Evolutionary conservation across 352 stramenopile genomes (phyloP).

Genomic region (Paralagenidium karlingii): DNA sequence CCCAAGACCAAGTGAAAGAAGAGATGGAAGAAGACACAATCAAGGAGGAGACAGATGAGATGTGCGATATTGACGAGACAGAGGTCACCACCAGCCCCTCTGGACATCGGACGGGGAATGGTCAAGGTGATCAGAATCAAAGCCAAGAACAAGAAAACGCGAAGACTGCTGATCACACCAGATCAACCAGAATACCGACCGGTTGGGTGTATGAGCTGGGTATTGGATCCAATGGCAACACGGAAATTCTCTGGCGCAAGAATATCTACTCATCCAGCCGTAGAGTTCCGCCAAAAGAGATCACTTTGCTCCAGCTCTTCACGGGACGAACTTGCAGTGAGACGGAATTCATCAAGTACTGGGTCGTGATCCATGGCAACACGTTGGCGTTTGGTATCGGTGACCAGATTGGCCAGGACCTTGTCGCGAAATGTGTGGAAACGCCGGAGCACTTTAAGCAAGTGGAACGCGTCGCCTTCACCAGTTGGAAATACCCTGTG

Average conservation of each 20-base stretch:
- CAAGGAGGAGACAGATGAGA: too few relatives aligned
- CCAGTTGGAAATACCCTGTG: conserved; percentile 48
- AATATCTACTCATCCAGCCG: background rate
- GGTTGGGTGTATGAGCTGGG: conserved; percentile 49
- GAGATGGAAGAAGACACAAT: too few relatives aligned
- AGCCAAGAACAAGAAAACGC: conserved; percentile 4
- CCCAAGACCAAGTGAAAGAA: too few relatives aligned
- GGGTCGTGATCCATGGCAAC: conserved; percentile 34
- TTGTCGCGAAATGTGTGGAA: conserved; percentile 36
- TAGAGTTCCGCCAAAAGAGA: conserved; percentile 13
- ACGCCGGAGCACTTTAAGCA: conserved; percentile 7
- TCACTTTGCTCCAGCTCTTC: conserved; percentile 48
- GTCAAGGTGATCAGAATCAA: conserved; percentile 5
- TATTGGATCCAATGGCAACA: conserved; percentile 59
- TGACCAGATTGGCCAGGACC: conserved; percentile 30
- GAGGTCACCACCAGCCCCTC: too few relatives aligned
- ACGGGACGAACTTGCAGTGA: conserved; percentile 47
- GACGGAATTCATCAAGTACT: conserved; percentile 56
- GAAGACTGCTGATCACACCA: conserved; percentile 8
- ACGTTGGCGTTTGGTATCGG: conserved; percentile 38
- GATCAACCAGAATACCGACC: background rate
- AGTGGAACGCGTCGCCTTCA: conserved; percentile 39
- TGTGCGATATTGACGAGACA: too few relatives aligned
- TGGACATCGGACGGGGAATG: too few relatives aligned
- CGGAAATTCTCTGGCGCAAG: conserved; percentile 59